A percentile compares a stretch with the other conserved stretches of the same genome.
These are phyloP conservation scores for Pythium biforme DNA, from an alignment of 352 stramenopile genomes.

Conservation along the genomic window DNA sequence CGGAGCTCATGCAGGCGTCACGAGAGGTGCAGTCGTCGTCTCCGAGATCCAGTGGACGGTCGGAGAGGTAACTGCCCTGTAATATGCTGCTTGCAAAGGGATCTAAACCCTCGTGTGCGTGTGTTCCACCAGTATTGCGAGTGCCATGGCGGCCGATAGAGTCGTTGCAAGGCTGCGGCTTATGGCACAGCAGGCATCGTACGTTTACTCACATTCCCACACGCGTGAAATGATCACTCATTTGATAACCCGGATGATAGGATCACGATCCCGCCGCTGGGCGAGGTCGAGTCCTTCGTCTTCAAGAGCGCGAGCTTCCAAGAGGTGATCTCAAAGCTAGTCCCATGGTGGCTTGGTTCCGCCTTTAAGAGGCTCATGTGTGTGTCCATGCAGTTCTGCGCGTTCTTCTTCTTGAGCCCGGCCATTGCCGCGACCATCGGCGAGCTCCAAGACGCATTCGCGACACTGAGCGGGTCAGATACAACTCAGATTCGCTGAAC, in stretches of 20 bases:
- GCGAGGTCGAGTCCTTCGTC: slow-evolving; percentile 48
- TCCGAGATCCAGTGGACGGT: slow-evolving; percentile 27
- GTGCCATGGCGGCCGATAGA: slow-evolving; percentile 42
- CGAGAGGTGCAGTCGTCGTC: slow-evolving; percentile 29
- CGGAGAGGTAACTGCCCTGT: slow-evolving; percentile 33
- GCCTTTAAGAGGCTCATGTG: too few species aligned
- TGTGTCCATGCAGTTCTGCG: slow-evolving; percentile 44
- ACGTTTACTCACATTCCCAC: neutral
- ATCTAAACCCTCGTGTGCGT: neutral
- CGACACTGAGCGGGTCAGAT: slow-evolving; percentile 28
- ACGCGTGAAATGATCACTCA: too few species aligned
- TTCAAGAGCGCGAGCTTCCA: slow-evolving; percentile 56
- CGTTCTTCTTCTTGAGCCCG: slow-evolving; percentile 47
- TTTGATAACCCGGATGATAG: slow-evolving; percentile 12
- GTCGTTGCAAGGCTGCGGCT: slow-evolving; percentile 48
- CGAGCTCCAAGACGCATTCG: slow-evolving; percentile 49
- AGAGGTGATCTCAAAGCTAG: slow-evolving; percentile 31
- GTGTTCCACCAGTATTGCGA: slow-evolving; percentile 36
- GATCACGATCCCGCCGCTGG: slow-evolving; percentile 48
- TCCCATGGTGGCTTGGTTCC: too few species aligned
- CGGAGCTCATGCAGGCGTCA: slow-evolving; percentile 32
- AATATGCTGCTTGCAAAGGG: too few species aligned
- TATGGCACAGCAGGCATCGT: slow-evolving; percentile 50
- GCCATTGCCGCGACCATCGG: slow-evolving; percentile 33
- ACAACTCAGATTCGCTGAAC: neutral